Evolutionary conservation across 345 rosid genomes (phyloP).

Genomic region (Barbarea vulgaris): DNA sequence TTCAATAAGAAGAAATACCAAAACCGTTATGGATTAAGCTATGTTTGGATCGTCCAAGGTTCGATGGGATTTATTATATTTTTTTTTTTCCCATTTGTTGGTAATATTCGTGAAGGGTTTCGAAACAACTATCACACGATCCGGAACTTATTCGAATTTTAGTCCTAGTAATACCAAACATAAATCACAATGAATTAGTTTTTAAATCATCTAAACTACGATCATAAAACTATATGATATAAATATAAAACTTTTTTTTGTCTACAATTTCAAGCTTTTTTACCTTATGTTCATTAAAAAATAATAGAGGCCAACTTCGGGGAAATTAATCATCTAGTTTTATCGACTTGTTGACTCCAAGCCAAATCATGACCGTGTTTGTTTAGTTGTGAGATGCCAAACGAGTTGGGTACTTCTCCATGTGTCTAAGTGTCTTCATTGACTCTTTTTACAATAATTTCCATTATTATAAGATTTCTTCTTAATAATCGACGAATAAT

Average conservation of each 20-base stretch:
- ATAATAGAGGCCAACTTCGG: background rate
- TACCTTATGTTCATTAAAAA: background rate
- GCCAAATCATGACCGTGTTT: slow-evolving; percentile 25
- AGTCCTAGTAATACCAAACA: background rate
- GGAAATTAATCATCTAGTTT: background rate
- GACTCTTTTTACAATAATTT: slow-evolving; percentile 21
- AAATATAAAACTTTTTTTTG: background rate
- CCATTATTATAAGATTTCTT: background rate
- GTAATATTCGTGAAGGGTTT: background rate
- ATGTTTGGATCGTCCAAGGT: background rate
- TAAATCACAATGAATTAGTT: background rate
- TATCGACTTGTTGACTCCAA: slow-evolving; percentile 21
- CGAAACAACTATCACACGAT: background rate
- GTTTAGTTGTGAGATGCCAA: slow-evolving; percentile 28
- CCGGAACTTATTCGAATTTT: background rate
- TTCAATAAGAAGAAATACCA: slow-evolving; percentile 26
- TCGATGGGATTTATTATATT: background rate
- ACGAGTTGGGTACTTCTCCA: slow-evolving; percentile 38
- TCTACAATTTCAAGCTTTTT: background rate
- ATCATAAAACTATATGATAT: background rate
- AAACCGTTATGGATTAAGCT: slow-evolving; percentile 8
- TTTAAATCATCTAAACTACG: background rate
- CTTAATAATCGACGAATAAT: slow-evolving; percentile 1
- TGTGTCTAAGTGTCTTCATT: slow-evolving; percentile 3
- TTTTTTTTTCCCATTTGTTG: background rate